Percentiles rank a stretch among this genome's conserved stretches.
Conservation (phyloP, 169 alveolate genomes). For the Theileria luwenshuni region DNA sequence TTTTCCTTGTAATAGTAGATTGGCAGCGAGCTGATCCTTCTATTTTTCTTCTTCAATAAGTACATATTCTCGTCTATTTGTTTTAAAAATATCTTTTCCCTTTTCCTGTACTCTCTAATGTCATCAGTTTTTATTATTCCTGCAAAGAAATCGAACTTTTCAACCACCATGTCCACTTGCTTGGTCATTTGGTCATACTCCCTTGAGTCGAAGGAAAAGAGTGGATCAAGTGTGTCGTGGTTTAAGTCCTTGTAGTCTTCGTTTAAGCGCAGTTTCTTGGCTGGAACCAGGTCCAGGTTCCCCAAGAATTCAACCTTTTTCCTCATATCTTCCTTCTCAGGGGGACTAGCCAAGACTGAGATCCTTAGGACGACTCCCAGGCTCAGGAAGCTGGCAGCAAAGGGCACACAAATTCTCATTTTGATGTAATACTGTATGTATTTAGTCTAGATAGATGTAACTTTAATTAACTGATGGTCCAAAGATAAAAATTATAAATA, state of each 20-base stretch:
- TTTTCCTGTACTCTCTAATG: background rate
- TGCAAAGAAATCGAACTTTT: constrained; percentile 3
- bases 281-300: background rate
- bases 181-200: background rate
- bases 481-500: too few species aligned
- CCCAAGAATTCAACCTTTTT: background rate
- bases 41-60: background rate
- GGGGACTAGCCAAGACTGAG: too few species aligned
- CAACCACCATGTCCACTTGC: background rate
- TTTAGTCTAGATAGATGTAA: too few species aligned
- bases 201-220: background rate
- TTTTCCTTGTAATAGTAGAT: background rate
- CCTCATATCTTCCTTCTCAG: too few species aligned
- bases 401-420: too few species aligned
- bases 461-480: too few species aligned
- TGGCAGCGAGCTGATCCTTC: background rate
- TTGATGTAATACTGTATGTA: too few species aligned
- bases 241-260: background rate
- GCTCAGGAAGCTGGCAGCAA: too few species aligned
- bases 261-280: background rate
- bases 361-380: too few species aligned
- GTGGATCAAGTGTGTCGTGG: too few species aligned
- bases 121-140: background rate
- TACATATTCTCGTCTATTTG: background rate
- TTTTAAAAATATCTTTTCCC: background rate